phyloP scores from a whole-genome alignment of 306 rosid genomes.

The Gleditsia sinensis region DNA sequence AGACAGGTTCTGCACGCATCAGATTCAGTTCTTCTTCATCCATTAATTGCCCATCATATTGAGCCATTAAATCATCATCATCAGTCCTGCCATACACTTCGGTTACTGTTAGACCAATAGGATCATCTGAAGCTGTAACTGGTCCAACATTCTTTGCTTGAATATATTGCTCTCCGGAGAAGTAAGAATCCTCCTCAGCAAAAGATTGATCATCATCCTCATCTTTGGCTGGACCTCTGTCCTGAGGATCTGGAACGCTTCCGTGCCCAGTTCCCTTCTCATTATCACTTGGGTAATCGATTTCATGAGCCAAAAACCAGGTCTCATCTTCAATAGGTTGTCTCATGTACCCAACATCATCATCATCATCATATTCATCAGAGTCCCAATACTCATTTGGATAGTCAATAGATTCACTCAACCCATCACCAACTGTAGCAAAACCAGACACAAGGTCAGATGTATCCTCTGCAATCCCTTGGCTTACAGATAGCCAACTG shows the following conservation, averaged over 20 bases:
- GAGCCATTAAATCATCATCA: conserved; percentile 70
- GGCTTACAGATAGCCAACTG: conserved; percentile 91
- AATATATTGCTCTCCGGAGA: conserved; percentile 80
- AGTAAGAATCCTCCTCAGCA: conserved; percentile 89
- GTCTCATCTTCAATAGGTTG: conserved; percentile 92
- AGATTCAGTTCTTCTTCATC: conserved; percentile 80
- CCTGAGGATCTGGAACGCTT: conserved; percentile 78
- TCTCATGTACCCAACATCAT: conserved; percentile 88
- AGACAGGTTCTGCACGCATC: conserved; percentile 83
- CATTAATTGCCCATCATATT: conserved; percentile 89
- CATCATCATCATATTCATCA: conserved; percentile 89
- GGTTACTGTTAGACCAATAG: conserved; percentile 59
- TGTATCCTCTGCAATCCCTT: conserved; percentile 85
- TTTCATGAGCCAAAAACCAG: conserved; percentile 91
- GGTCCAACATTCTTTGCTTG: conserved; percentile 69
- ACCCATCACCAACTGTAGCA: conserved; percentile 86
- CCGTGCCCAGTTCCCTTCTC: conserved; percentile 80
- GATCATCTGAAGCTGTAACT: conserved; percentile 61
- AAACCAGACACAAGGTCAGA: conserved; percentile 92
- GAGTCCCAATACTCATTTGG: conserved; percentile 92
- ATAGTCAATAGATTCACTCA: conserved; percentile 79
- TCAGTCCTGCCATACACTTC: conserved; percentile 63
- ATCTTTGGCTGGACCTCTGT: conserved; percentile 69
- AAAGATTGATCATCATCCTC: conserved; percentile 91
- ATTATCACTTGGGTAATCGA: conserved; percentile 91